Percentiles rank a stretch among this genome's conserved stretches.
Conservation (phyloP, 352 stramenopile genomes). For the Globisporangium irregulare region DNA sequence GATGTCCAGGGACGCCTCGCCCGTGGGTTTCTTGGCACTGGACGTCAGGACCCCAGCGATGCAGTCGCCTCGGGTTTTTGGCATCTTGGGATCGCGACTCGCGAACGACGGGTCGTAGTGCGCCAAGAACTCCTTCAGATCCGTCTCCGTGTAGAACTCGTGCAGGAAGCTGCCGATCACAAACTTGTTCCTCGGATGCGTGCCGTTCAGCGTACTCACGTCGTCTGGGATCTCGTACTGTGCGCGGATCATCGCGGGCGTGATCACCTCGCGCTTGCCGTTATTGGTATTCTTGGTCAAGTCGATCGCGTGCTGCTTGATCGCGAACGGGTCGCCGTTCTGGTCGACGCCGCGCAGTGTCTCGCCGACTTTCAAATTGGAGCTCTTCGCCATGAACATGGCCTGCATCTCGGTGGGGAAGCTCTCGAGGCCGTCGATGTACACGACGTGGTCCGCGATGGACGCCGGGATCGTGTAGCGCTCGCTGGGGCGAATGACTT, state of each 20-base stretch:
- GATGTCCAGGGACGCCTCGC: conserved; percentile 69
- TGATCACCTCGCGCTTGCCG: conserved; percentile 26
- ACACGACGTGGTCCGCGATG: conserved; percentile 44
- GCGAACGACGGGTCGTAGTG: conserved; percentile 24
- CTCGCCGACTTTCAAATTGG: not conserved
- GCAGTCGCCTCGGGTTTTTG: conserved; percentile 40
- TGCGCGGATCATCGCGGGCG: conserved; percentile 40
- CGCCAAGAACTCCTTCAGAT: conserved; percentile 45
- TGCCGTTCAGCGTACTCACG: conserved; percentile 6
- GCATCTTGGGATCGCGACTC: conserved; percentile 13
- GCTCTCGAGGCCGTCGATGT: conserved; percentile 66
- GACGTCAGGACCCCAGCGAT: conserved; percentile 16
- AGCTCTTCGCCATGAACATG: conserved; percentile 33
- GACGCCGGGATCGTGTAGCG: conserved; percentile 35
- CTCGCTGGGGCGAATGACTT: conserved; percentile 40
- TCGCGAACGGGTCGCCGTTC: conserved; percentile 32
- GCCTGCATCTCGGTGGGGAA: conserved; percentile 70
- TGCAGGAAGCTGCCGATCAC: conserved; percentile 70
- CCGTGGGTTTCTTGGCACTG: conserved; percentile 28
- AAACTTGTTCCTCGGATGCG: conserved; percentile 39
- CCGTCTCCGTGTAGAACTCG: conserved; percentile 61
- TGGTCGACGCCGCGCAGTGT: conserved; percentile 15
- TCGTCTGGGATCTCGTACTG: conserved; percentile 61
- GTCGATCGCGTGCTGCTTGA: conserved; percentile 22
- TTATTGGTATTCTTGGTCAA: not conserved